phyloP scores from a whole-genome alignment of 2,329 filamentous ascomycete species.

The Pestalotiopsis sp. region DNA sequence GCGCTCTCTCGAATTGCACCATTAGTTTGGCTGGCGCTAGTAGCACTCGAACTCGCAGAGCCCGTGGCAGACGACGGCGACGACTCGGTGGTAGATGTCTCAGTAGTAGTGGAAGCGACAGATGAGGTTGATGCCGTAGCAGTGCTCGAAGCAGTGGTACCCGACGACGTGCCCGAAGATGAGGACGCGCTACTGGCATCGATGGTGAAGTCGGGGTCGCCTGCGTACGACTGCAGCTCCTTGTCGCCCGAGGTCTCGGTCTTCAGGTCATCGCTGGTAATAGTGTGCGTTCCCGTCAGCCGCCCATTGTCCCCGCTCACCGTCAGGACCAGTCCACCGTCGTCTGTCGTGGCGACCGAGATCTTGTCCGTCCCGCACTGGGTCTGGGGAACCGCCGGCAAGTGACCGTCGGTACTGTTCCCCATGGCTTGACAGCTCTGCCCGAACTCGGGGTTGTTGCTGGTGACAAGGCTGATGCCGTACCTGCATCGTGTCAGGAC shows the following conservation, averaged over 20 bases:
- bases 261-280: background rate
- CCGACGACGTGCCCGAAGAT: background rate
- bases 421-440: background rate
- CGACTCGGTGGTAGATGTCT: background rate
- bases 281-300: background rate
- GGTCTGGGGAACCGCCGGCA: conserved; percentile 17
- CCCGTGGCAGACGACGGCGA: background rate
- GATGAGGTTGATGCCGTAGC: background rate
- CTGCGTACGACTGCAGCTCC: background rate
- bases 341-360: conserved; percentile 14
- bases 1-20: background rate
- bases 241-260: background rate
- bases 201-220: background rate
- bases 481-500: background rate
- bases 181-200: background rate
- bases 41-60: background rate
- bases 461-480: background rate
- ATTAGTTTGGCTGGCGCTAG: background rate
- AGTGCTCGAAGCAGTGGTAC: background rate
- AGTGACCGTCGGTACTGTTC: conserved; percentile 11
- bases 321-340: conserved; percentile 12
- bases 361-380: conserved; percentile 18
- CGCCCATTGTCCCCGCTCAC: background rate
- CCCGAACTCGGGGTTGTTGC: background rate
- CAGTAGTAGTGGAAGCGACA: background rate